Conservation (phyloP, 2,329 filamentous ascomycete genomes). For the Cylindrodendrum hubeiense region DNA sequence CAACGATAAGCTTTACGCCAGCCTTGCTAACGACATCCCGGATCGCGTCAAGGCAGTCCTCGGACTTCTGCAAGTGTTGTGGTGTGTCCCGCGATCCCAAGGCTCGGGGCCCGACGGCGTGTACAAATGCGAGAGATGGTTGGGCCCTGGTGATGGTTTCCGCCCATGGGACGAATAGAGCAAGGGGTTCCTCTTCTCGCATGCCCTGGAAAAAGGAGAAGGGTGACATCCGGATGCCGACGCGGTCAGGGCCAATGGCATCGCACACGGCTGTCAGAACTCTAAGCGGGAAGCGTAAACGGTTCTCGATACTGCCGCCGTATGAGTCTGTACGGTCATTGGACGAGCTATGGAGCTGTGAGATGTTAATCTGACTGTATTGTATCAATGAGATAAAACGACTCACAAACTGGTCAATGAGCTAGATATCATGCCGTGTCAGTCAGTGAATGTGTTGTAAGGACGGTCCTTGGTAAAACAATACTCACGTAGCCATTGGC, state of each 20-base stretch:
- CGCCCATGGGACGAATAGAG: constrained; percentile 63
- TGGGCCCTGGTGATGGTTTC: constrained; percentile 66
- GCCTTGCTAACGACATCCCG: constrained; percentile 47
- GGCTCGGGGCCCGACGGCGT: constrained; percentile 70
- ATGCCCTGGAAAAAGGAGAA: constrained; percentile 73
- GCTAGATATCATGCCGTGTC: constrained; percentile 23
- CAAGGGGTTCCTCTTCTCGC: constrained; percentile 69
- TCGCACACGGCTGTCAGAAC: constrained; percentile 58
- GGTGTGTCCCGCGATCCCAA: constrained; percentile 54
- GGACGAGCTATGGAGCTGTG: constrained; percentile 54
- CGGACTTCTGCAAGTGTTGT: constrained; percentile 44
- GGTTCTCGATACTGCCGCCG: constrained; percentile 66
- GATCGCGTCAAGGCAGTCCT: constrained; percentile 49
- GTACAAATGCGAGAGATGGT: constrained; percentile 71
- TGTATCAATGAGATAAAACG: too few relatives aligned
- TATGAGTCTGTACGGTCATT: constrained; percentile 66
- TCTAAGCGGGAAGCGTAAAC: constrained; percentile 63
- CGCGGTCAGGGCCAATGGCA: constrained; percentile 63
- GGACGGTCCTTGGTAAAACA: too few relatives aligned
- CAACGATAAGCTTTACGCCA: constrained; percentile 45
- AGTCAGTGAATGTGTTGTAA: background rate
- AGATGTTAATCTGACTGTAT: background rate
- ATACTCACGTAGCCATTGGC: constrained; percentile 69
- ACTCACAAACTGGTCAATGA: constrained; percentile 68
- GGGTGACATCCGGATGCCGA: constrained; percentile 70